These are phyloP conservation scores for Phytopythium delawarense DNA, from an alignment of 352 stramenopile genomes.

Conservation along the genomic window DNA sequence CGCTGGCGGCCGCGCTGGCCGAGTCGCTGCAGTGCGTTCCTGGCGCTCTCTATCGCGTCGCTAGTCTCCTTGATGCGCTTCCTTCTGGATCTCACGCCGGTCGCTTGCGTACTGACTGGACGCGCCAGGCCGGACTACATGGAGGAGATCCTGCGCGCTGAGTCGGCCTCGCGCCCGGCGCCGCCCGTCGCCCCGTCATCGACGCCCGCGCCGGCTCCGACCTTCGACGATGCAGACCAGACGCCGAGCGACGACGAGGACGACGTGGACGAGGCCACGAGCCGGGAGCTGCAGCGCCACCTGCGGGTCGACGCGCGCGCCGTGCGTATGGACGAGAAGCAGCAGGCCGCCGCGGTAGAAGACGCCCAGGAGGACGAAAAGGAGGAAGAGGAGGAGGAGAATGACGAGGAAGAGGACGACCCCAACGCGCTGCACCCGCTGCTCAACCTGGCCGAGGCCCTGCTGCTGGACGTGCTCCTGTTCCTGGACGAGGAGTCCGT, in stretches of 20 bases:
- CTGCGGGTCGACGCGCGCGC: conserved; percentile 5
- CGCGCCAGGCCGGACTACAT: conserved; percentile 53
- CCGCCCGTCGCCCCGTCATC: conserved; percentile 1
- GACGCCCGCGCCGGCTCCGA: not conserved
- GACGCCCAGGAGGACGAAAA: not conserved
- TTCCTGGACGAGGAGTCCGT: conserved; percentile 78
- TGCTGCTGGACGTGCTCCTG: conserved; percentile 65
- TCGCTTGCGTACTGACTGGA: not conserved
- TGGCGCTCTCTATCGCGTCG: not conserved
- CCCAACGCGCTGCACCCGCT: conserved; percentile 35
- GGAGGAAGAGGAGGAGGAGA: conserved; percentile 13
- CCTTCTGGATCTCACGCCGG: not conserved
- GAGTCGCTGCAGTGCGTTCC: conserved; percentile 52
- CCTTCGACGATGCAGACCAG: conserved; percentile 5
- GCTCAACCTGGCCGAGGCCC: conserved; percentile 61
- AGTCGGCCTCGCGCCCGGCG: conserved; percentile 11
- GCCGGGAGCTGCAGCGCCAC: conserved; percentile 1
- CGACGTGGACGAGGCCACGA: conserved; percentile 12
- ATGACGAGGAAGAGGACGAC: conserved; percentile 16
- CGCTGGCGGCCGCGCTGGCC: conserved; percentile 55
- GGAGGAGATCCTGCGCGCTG: conserved; percentile 64
- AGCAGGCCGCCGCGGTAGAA: not conserved
- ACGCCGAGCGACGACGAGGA: conserved; percentile 13
- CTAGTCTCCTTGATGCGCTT: not conserved
- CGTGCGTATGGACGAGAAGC: conserved; percentile 2